Evolutionary conservation across 306 rosid genomes (phyloP).

Genomic region (barrel medic (Medicago truncatula)): DNA sequence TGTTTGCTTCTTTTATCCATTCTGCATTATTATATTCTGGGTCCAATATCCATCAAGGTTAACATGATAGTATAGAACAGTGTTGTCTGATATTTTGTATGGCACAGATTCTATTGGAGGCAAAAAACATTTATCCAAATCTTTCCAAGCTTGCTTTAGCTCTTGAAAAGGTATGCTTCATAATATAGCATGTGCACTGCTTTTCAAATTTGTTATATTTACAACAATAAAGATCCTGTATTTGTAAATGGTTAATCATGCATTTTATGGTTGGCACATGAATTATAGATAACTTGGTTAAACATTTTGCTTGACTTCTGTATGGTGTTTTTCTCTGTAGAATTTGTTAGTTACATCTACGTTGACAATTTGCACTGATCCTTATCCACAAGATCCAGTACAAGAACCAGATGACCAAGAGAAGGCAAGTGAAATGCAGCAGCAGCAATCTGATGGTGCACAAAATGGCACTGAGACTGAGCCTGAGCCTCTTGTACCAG

Average conservation of each 20-base stretch:
- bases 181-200: slow-evolving; percentile 10
- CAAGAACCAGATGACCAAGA: slow-evolving; percentile 54
- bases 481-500: slow-evolving; percentile 61
- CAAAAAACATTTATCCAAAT: slow-evolving; percentile 75
- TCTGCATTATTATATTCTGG: slow-evolving; percentile 17
- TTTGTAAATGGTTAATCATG: slow-evolving; percentile 15
- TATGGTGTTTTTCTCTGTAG: slow-evolving; percentile 53
- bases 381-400: slow-evolving; percentile 50
- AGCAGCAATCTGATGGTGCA: slow-evolving; percentile 47
- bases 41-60: slow-evolving; percentile 14
- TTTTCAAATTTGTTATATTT: slow-evolving; percentile 31
- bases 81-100: slow-evolving; percentile 27
- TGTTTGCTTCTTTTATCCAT: slow-evolving; percentile 21
- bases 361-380: slow-evolving; percentile 59
- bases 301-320: slow-evolving; percentile 26
- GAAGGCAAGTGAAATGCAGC: slow-evolving; percentile 56
- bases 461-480: slow-evolving; percentile 78
- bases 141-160: slow-evolving; percentile 94
- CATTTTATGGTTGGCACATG: slow-evolving; percentile 11
- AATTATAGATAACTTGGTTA: slow-evolving; percentile 11
- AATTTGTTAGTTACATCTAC: slow-evolving; percentile 88
- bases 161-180: slow-evolving; percentile 80
- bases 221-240: slow-evolving; percentile 2
- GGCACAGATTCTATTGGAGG: slow-evolving; percentile 84
- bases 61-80: slow-evolving; percentile 21